Percentiles rank a stretch among this genome's conserved stretches.
Evolutionary conservation across 2,329 filamentous ascomycete genomes (phyloP).

Genomic region (Colletotrichum sp.): DNA sequence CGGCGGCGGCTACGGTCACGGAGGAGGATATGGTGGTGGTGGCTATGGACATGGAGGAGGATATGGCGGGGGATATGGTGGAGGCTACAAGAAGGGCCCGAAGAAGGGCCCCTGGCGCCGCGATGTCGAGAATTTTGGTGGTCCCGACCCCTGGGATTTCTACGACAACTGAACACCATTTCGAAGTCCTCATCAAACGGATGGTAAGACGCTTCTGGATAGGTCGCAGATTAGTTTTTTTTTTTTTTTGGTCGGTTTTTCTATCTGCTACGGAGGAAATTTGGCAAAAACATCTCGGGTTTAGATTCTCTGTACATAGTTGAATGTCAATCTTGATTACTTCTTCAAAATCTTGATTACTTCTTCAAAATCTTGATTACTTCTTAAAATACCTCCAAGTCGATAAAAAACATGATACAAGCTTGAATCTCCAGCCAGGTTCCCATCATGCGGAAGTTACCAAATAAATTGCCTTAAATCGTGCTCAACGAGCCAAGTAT

Average conservation of each 20-base stretch:
- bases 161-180: background rate
- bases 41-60: background rate
- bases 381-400: background rate
- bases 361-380: too few species aligned
- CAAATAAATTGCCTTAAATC: background rate
- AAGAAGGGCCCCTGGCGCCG: background rate
- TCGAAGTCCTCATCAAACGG: background rate
- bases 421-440: background rate
- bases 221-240: background rate
- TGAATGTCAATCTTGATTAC: background rate
- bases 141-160: background rate
- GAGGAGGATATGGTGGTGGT: background rate
- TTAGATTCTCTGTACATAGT: background rate
- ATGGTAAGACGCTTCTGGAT: background rate
- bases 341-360: background rate
- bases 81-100: background rate
- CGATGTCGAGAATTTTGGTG: background rate
- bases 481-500: background rate
- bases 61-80: background rate
- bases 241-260: background rate
- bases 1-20: background rate
- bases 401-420: background rate
- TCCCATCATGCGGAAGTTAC: background rate
- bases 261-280: background rate
- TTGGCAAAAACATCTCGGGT: background rate